A percentile compares a stretch with the other conserved stretches of the same genome.
Evolutionary conservation across 2,329 filamentous ascomycete genomes (phyloP).

Genomic region (Purpureocillium takamizusanense): DNA sequence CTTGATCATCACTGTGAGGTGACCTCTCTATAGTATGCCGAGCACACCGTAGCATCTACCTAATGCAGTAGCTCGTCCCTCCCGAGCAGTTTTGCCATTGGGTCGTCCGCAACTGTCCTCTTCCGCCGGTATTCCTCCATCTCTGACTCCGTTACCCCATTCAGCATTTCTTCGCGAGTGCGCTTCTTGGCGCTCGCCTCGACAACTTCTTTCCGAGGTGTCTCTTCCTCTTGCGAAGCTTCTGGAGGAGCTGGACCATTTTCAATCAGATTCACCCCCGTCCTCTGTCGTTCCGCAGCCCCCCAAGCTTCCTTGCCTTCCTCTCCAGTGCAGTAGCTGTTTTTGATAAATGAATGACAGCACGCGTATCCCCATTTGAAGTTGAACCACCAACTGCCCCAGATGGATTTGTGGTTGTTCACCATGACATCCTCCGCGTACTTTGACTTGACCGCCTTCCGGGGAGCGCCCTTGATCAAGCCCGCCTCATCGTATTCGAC

Average conservation of each 20-base stretch:
- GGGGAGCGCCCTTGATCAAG: constrained; percentile 77
- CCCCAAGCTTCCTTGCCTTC: constrained; percentile 76
- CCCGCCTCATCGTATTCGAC: constrained; percentile 93
- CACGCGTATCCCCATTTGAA: constrained; percentile 96
- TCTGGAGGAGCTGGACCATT: constrained; percentile 17
- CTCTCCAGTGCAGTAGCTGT: constrained; percentile 94
- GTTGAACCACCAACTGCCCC: constrained; percentile 95
- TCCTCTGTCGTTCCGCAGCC: constrained; percentile 57
- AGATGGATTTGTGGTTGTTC: constrained; percentile 88
- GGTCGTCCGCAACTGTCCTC: constrained; percentile 65
- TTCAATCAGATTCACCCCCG: constrained; percentile 32
- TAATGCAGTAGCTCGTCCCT: constrained; percentile 45
- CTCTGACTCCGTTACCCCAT: constrained; percentile 71
- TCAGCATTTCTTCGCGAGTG: constrained; percentile 68
- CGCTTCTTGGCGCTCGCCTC: constrained; percentile 51
- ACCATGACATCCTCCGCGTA: constrained; percentile 80
- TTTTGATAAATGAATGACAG: constrained; percentile 88
- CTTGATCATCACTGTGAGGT: too few relatives aligned
- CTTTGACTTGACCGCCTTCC: constrained; percentile 72
- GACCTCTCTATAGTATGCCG: too few relatives aligned
- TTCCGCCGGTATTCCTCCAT: constrained; percentile 79
- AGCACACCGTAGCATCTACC: too few relatives aligned
- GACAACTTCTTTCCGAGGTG: constrained; percentile 21
- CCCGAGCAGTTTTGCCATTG: constrained; percentile 75
- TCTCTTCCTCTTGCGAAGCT: constrained; percentile 13